Conservation (phyloP, 2,329 filamentous ascomycete genomes). For the Nectriaceae sp. region DNA sequence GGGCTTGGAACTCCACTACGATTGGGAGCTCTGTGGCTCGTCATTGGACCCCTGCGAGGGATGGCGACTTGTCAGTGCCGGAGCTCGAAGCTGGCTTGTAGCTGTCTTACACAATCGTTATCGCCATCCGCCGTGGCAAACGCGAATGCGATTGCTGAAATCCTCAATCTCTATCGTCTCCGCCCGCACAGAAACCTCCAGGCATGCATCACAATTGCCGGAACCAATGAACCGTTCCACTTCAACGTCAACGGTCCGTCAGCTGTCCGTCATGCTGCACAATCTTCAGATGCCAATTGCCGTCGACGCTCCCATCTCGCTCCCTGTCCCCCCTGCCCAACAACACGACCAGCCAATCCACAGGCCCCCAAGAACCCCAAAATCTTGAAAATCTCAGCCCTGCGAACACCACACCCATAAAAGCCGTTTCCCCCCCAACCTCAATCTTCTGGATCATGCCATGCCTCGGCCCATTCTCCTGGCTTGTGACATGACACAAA, state of each 20-base stretch:
- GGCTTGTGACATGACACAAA: slow-evolving; percentile 16
- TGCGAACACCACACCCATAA: slow-evolving; percentile 11
- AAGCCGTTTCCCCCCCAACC: background rate
- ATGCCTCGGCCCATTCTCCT: slow-evolving; percentile 25
- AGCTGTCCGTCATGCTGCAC: background rate
- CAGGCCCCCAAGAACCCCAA: background rate
- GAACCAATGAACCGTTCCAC: background rate
- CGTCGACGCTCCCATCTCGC: background rate
- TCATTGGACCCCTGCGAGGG: background rate
- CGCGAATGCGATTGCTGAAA: background rate
- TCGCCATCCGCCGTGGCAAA: background rate
- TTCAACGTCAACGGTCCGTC: background rate
- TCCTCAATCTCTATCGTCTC: too few relatives aligned
- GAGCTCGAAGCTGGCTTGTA: background rate
- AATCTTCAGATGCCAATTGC: background rate
- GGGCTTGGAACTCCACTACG: background rate
- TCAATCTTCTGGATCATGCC: slow-evolving; percentile 19
- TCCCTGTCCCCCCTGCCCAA: background rate
- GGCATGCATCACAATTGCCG: background rate
- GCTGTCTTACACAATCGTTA: background rate
- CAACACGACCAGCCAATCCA: background rate
- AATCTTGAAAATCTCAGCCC: slow-evolving; percentile 12
- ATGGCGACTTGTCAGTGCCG: background rate
- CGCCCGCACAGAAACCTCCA: background rate
- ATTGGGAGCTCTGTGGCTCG: background rate